phyloP scores from a whole-genome alignment of 2,329 filamentous ascomycete genomes.

The Colletotrichum cordylinicola region DNA sequence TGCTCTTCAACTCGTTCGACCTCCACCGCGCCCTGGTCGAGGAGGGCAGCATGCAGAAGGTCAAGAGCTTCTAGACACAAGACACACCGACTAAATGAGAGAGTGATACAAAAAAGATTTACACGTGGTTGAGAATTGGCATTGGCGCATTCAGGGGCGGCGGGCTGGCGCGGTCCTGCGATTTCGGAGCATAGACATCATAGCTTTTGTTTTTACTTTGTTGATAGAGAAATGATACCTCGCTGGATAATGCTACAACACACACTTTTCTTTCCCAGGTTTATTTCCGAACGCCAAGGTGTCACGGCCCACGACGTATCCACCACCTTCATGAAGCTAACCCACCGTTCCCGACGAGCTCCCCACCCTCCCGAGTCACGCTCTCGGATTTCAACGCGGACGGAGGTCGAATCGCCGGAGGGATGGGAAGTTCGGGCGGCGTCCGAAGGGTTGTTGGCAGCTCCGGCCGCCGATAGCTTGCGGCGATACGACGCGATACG shows the following conservation, averaged over 20 bases:
- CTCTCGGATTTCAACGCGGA: neutral
- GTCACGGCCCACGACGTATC: neutral
- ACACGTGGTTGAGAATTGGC: neutral
- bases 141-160: neutral
- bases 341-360: neutral
- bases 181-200: slow-evolving; percentile 1
- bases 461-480: neutral
- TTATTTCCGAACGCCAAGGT: neutral
- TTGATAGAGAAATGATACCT: slow-evolving; percentile 18
- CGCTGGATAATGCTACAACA: slow-evolving; percentile 3
- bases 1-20: slow-evolving; percentile 86
- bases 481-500: neutral
- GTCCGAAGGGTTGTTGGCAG: neutral
- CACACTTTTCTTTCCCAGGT: neutral
- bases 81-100: neutral
- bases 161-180: neutral
- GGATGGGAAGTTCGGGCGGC: neutral
- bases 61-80: slow-evolving; percentile 62
- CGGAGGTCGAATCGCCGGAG: neutral
- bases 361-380: neutral
- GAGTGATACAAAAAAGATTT: neutral
- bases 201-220: neutral
- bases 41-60: slow-evolving; percentile 86
- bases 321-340: neutral
- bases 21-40: slow-evolving; percentile 85